Conservation (phyloP, 2,329 filamentous ascomycete genomes). For the Alternaria panax region DNA sequence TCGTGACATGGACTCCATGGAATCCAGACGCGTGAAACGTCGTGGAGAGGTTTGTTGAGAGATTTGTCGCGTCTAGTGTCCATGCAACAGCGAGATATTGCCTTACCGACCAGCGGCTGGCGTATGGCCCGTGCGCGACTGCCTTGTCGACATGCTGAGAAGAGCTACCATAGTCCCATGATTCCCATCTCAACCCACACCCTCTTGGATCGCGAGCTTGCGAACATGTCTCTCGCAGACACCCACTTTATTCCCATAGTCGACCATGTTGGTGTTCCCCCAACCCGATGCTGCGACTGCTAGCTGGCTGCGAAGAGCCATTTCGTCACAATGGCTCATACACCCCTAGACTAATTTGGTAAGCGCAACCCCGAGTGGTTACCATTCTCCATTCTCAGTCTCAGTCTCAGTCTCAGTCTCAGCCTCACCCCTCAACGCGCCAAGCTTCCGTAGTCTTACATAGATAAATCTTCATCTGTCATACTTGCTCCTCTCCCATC, state of each 20-base stretch:
- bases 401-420: too few species aligned
- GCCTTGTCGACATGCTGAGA: not conserved
- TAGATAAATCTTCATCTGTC: not conserved
- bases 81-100: not conserved
- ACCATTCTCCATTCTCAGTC: not conserved
- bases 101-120: not conserved
- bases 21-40: not conserved
- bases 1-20: too few species aligned
- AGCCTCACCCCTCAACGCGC: not conserved
- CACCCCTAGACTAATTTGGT: not conserved
- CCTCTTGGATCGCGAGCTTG: not conserved
- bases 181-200: not conserved
- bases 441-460: not conserved
- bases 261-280: too few species aligned
- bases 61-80: not conserved
- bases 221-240: not conserved
- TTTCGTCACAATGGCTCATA: not conserved
- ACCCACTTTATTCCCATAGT: not conserved
- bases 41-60: too few species aligned
- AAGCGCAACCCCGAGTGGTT: not conserved
- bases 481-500: not conserved
- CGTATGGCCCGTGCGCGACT: not conserved
- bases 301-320: not conserved
- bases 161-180: too few species aligned
- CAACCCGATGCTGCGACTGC: not conserved